Evolutionary conservation across 139 green algal genomes (phyloP).

Genomic region (Coelastrella sp.): DNA sequence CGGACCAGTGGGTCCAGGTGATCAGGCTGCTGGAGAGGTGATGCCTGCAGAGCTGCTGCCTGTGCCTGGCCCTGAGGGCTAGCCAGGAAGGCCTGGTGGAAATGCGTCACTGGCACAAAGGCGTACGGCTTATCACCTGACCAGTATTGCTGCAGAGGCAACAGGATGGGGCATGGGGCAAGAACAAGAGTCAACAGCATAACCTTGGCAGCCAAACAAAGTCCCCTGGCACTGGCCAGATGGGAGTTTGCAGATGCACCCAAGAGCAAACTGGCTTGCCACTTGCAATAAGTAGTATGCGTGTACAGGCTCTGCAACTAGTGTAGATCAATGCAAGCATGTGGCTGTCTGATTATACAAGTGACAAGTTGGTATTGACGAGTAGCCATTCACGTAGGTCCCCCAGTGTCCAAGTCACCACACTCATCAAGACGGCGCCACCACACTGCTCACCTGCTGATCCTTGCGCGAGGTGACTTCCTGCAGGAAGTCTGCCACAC

Average conservation of each 20-base stretch:
- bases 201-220: no score
- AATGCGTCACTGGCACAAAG: conserved; percentile 47
- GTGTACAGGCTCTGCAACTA: no score
- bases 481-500: conserved; percentile 84
- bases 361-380: no score
- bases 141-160: conserved; percentile 52
- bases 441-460: not conserved
- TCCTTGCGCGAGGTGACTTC: conserved; percentile 71
- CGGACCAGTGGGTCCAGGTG: conserved; percentile 51
- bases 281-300: no score
- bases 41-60: conserved; percentile 14
- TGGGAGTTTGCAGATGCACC: no score
- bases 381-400: no score
- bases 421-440: not conserved
- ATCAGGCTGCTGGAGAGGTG: not conserved
- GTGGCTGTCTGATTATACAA: no score
- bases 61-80: conserved; percentile 31
- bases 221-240: no score
- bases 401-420: not conserved
- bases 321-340: no score
- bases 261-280: no score
- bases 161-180: not conserved
- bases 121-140: conserved; percentile 16
- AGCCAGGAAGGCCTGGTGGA: conserved; percentile 50
- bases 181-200: no score